phyloP scores from a whole-genome alignment of 148 eudicot genomes.

The Persicaria maculosa region DNA sequence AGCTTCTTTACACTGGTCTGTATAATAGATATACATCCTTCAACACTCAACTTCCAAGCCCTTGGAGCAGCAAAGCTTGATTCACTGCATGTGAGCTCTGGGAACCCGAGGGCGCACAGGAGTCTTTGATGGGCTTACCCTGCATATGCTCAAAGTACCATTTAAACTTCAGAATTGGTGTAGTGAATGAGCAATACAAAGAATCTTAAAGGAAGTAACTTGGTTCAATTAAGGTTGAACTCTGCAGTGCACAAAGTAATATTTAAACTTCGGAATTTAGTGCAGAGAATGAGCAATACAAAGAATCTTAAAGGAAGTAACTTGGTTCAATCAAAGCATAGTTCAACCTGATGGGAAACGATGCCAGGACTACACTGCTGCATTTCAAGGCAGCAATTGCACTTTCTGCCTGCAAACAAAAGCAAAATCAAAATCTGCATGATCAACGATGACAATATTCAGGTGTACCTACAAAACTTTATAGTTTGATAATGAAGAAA shows the following conservation, averaged over 20 bases:
- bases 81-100: slow-evolving; percentile 19
- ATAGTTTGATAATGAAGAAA: not conserved
- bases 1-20: slow-evolving; percentile 10
- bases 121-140: slow-evolving; percentile 18
- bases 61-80: slow-evolving; percentile 23
- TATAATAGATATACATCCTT: slow-evolving; percentile 9
- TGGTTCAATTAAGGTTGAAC: not conserved
- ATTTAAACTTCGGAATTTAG: not conserved
- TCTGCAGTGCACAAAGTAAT: not conserved
- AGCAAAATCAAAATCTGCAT: not conserved
- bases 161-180: not conserved
- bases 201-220: not conserved
- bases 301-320: not conserved
- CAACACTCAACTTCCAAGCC: not conserved
- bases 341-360: slow-evolving; percentile 52
- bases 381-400: slow-evolving; percentile 70
- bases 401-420: slow-evolving; percentile 55
- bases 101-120: slow-evolving; percentile 16
- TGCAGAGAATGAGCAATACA: not conserved
- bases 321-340: not conserved
- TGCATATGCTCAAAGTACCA: not conserved
- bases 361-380: slow-evolving; percentile 51
- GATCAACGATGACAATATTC: not conserved
- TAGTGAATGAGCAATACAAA: not conserved
- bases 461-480: not conserved